These are phyloP conservation scores for Nicotiana knightiana DNA, from an alignment of 257 asterid species.

Conservation along the genomic window DNA sequence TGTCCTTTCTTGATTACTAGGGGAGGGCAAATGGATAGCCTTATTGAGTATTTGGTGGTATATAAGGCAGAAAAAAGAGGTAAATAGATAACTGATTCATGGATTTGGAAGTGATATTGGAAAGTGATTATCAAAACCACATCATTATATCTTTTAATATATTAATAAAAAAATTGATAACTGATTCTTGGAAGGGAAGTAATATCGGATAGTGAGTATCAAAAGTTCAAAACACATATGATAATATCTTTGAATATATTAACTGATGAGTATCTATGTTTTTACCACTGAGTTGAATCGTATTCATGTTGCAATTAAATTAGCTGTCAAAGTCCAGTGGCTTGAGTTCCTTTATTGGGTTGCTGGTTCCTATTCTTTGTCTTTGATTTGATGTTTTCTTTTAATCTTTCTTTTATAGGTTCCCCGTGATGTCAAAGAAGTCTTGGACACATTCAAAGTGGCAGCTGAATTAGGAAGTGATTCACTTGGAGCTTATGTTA, in stretches of 20 bases:
- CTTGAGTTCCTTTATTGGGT: neutral
- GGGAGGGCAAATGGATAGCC: neutral
- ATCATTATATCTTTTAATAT: neutral
- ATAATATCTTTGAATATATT: no score
- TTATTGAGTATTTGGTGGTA: neutral
- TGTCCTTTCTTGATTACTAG: neutral
- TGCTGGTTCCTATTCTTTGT: neutral
- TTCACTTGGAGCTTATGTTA: conserved; percentile 95
- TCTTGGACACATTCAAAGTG: conserved; percentile 86
- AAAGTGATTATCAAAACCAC: neutral
- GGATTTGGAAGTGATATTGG: neutral
- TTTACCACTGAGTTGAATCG: neutral
- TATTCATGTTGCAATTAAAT: neutral
- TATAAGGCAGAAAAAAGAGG: neutral
- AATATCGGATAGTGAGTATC: neutral
- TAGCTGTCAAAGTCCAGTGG: neutral
- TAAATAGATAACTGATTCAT: neutral
- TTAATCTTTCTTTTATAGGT: conserved; percentile 37
- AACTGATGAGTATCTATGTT: neutral
- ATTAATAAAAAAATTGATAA: neutral
- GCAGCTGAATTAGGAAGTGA: conserved; percentile 94
- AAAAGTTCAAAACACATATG: no score
- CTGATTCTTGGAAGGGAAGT: neutral
- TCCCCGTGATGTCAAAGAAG: conserved; percentile 82
- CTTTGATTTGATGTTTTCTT: neutral